Evolutionary conservation across 2,329 filamentous ascomycete genomes (phyloP), one percentile per base, ranked within the genome.

Genomic region (Penicillium sp.): DNA sequence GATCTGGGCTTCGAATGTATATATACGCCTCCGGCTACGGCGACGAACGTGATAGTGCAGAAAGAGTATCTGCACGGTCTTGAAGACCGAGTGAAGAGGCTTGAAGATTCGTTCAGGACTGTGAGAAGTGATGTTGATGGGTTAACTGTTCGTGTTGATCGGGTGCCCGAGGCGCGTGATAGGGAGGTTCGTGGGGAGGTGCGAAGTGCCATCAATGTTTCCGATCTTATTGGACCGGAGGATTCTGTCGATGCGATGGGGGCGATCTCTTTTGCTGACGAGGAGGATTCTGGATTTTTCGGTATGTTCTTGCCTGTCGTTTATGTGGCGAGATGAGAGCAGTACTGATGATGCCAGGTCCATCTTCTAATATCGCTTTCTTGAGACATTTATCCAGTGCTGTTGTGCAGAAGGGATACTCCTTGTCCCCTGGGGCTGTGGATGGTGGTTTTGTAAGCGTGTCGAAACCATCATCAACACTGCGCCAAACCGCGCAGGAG

Each of bases 1-100:
- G 72, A 76, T 33, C 67, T 79, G 29, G 75, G 72, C 7, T 77
- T 77, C 53, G 76, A 79, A 10, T 81, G 79, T 61, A 63, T 72
- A 31, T 81, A 81, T 64, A 69, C 71, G 6, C 67, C 75, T 9
- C 67, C 73, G 3, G 64, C 65, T 8, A 71, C 72, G 16, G 65
- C 69, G 2, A 67, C 71, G 0, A 78, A 78, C 62, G 64, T 74
- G 0, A 75, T 78, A 42, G 71, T 76, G 3, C 71, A 72, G 46
- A 78, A 77, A 63, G 74, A 78, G 64, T 64, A 69, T 54, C 31
- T 70, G 50, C 47, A 64, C 42, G 61, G 55, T 22, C 58, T 68
- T 21, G 71, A 74, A 55, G 54, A 62, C 8, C 65, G 71, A 1
- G 65, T 74, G 0, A 68, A 65, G 26, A 54, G 48, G 14, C 62